Evolutionary conservation across 2,329 filamentous ascomycete genomes (phyloP).

Genomic region (Coniochaeta sp.): DNA sequence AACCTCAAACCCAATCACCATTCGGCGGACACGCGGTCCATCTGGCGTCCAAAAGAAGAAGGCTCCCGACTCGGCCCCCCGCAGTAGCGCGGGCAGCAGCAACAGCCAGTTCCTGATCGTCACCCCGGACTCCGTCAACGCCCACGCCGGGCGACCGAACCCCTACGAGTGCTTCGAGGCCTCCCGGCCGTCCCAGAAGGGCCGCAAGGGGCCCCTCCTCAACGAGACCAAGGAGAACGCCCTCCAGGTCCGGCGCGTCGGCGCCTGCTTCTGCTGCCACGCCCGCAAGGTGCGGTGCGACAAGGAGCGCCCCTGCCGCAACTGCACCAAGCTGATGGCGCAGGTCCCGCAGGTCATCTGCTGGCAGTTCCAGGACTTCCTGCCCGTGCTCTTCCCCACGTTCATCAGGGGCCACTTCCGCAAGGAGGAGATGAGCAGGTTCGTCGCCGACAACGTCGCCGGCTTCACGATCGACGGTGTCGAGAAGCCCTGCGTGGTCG

Average conservation of each 20-base stretch:
- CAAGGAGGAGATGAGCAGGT: constrained; percentile 40
- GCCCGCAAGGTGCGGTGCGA: constrained; percentile 53
- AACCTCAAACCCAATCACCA: constrained; percentile 21
- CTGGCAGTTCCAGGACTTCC: constrained; percentile 52
- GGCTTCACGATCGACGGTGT: constrained; percentile 33
- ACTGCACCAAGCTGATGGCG: constrained; percentile 44
- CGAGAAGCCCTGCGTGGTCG: constrained; percentile 33
- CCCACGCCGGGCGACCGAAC: constrained; percentile 41
- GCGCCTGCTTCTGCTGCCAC: constrained; percentile 54
- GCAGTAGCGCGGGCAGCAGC: constrained; percentile 1
- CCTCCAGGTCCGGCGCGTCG: constrained; percentile 43
- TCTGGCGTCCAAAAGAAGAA: constrained; percentile 37
- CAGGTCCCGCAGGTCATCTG: constrained; percentile 47
- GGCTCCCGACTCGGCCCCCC: constrained; percentile 7
- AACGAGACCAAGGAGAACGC: constrained; percentile 47
- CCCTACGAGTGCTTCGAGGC: constrained; percentile 49
- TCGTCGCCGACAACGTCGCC: constrained; percentile 41
- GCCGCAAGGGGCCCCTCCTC: constrained; percentile 48
- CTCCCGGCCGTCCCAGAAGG: constrained; percentile 43
- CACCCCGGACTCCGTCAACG: constrained; percentile 44
- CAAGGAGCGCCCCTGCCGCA: constrained; percentile 46
- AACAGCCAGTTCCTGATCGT: constrained; percentile 44
- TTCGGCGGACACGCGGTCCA: constrained; percentile 34
- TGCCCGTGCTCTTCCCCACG: constrained; percentile 42
- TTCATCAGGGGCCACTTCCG: constrained; percentile 44